Conservation (phyloP, 352 stramenopile genomes). For the Phytophthora tubulina region DNA sequence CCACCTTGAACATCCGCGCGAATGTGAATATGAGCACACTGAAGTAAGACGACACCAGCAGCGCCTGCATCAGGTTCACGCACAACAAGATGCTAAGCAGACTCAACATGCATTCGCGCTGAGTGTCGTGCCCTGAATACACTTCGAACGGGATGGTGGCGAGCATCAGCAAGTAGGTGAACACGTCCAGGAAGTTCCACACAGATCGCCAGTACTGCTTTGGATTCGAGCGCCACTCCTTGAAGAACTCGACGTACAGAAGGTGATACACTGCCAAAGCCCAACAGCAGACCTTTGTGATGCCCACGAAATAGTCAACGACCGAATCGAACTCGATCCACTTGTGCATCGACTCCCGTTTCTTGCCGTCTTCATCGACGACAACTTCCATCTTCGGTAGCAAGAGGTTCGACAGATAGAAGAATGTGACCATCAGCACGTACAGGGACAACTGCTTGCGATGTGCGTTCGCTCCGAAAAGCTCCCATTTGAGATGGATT, state of each 20-base stretch:
- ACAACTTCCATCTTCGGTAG: conserved; percentile 53
- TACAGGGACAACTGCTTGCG: conserved; percentile 57
- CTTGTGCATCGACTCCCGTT: conserved; percentile 39
- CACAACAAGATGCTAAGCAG: conserved; percentile 62
- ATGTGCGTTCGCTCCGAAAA: conserved; percentile 51
- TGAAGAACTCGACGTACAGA: conserved; percentile 68
- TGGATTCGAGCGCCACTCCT: conserved; percentile 56
- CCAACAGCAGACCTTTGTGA: conserved; percentile 60
- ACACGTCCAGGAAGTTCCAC: conserved; percentile 66
- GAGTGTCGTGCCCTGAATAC: conserved; percentile 42
- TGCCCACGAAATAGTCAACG: conserved; percentile 52
- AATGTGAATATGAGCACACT: conserved; percentile 77
- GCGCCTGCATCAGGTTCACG: conserved; percentile 64
- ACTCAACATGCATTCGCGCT: conserved; percentile 61
- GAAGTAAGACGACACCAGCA: conserved; percentile 68
- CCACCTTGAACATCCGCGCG: conserved; percentile 65
- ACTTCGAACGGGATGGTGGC: conserved; percentile 60
- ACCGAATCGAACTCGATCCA: conserved; percentile 55
- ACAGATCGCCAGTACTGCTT: conserved; percentile 60
- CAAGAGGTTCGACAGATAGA: conserved; percentile 64
- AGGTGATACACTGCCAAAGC: conserved; percentile 58
- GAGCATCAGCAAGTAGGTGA: conserved; percentile 60
- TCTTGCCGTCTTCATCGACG: conserved; percentile 40
- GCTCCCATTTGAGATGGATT: conserved; percentile 64
- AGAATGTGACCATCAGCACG: conserved; percentile 60